Evolutionary conservation across 192 early-diverging fungal species (phyloP), one percentile per base, ranked within the genome.

Genomic region (Dimargaris xerosporica): DNA sequence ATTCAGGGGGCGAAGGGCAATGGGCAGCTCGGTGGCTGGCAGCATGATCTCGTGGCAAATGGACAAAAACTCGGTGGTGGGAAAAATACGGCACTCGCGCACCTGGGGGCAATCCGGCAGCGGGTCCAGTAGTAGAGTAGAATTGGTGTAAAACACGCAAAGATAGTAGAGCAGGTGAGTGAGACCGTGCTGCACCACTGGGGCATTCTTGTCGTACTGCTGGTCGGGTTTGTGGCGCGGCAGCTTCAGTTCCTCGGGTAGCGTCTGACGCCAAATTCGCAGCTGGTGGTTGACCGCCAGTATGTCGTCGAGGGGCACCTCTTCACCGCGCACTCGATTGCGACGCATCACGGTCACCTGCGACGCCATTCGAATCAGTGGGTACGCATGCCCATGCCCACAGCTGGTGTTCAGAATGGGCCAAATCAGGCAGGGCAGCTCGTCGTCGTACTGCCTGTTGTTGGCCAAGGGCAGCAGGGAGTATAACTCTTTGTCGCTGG

Each of bases 1-100:
- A 34, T 59, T 59, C 31, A 59, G 56, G 23, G 56, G 56, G 17
- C 56, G 56, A 16, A 42, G 34, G 3, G 56, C 34, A 13, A 59
- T 3, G 19, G 56, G 34, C 31, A 59, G 17, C 1, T 1, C 23
- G 34, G 17, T 10, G 7, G 41, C 16, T 1, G 56, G 56, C 29
- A 42, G 31, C 31, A 42, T 42, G 41, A 59, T 19, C 12, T 31
- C 41, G 23, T 41, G 56, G 31, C 16, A 42, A 28, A 59, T 39
- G 17, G 7, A 7, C n/a, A 7, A 23, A 23, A 51, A n/a, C 19
- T 13, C 7, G 5, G 10, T 21, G 50, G 11, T 7, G 50, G 50
- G 6, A 15, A 51, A 6, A n/a, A n/a, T 23, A 21, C 25, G 19
- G n/a, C 50, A 51, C 10, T 51, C 13, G 21, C 21, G 21, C 19